Evolutionary conservation across 345 rosid species (phyloP), one percentile per base, ranked within the genome.

Genomic region (Sisymbrium altissimum): DNA sequence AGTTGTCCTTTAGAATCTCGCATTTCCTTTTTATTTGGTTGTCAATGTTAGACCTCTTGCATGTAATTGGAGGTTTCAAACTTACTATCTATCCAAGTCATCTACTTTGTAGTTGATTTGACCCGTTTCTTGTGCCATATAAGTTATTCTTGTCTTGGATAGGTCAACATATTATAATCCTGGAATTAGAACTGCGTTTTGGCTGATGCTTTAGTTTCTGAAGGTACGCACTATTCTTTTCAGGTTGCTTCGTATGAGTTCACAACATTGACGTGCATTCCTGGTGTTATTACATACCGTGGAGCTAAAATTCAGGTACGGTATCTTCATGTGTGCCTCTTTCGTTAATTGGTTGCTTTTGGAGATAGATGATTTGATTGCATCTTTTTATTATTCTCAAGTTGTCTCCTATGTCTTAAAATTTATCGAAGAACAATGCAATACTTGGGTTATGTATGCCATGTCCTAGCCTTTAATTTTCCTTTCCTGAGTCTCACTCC

Each of bases 201-300:
- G 44, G 67, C 55, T 41, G 13, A 21, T 21, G 21, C 55, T n/a
- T 17, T 49, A 30, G 27, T 59, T 66, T 76, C 59, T 76, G 23
- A 75, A 21, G 33, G 9, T 52, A 15, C 18, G 11, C 49, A 10
- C 52, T 17, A 1, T 30, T 64, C 38, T 27, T 52, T 79, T 25
- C 86, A 95, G 99, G 97, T 95, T 80, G 98, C 99, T 68, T 95
- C 98, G 13, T 95, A 95, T 70, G 99, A 95, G 79, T 95, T 95
- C 82, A 95, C 99, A 5, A 95, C 98, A 15, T 83, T 92, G 78
- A 95, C 99, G 62, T 95, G 98, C 80, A 95, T 95, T 78, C 99
- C 98, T 1, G 98, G 97, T 19, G 99, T 92, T 77, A 95, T 95
- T 59, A 39, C 68, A 30, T 95, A 95, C 68, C 91, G 96, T 78